These are phyloP conservation scores for Penicillium longicatenatum DNA, from an alignment of 495 filamentous ascomycete species.

Conservation along the genomic window DNA sequence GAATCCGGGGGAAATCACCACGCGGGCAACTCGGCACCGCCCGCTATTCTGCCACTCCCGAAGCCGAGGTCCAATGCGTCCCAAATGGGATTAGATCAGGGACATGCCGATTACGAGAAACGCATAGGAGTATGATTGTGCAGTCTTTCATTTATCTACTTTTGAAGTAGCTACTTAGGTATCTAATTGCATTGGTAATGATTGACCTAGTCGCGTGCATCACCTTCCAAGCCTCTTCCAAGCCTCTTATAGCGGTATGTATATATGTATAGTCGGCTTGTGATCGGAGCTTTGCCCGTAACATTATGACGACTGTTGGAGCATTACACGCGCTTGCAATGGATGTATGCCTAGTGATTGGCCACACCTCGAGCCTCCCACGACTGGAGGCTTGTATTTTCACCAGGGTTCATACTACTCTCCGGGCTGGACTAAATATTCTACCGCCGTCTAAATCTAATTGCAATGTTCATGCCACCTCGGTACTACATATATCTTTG, in stretches of 20 bases:
- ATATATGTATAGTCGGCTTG: neutral
- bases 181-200: neutral
- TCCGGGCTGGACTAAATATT: no score
- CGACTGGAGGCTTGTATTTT: no score
- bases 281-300: neutral
- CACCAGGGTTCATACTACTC: no score
- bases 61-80: constrained; percentile 8
- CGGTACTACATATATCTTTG: no score
- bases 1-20: constrained; percentile 29
- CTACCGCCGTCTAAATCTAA: no score
- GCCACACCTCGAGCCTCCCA: no score
- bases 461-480: no score
- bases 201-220: neutral
- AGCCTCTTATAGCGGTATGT: no score
- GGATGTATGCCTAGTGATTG: no score
- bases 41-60: constrained; percentile 9
- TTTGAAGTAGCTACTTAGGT: neutral
- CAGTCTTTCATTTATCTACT: neutral
- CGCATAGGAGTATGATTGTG: neutral
- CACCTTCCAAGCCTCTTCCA: no score
- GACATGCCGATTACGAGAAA: neutral
- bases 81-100: constrained; percentile 5
- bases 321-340: no score
- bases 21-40: constrained; percentile 19
- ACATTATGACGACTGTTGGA: no score